Evolutionary conservation across 805 yeast species (phyloP), one percentile per base, ranked within the genome.

Genomic region (Schwanniomyces pseudopolymorphus): DNA sequence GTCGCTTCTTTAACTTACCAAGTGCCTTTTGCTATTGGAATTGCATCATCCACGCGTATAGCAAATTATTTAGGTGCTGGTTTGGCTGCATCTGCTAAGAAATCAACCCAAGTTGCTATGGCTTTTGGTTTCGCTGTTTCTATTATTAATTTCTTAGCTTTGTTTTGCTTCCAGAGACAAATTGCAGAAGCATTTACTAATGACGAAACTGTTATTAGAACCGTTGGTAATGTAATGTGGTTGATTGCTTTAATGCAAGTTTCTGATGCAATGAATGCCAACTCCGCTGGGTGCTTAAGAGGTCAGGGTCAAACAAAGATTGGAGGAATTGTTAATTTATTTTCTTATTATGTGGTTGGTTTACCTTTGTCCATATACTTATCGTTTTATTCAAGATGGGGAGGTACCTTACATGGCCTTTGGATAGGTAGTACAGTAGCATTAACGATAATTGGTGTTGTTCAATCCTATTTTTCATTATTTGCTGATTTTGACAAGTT

Each of bases 291-390:
- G 13, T 76, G 88, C 49, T 69, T 87, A 44, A 75, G 94, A 60
- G 92, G 92, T 5, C 91, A 85, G 66, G 92, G 92, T 13, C 80
- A 80, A 62, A 85, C 84, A 37, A 78, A 75, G 55, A 75, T 83
- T 31, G 85, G 86, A 0, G 85, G 86, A 2, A 73, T 74, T 43
- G 74, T 82, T 27, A 81, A 81, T 48, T 61, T 84, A 51, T 48
- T 80, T 27, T 70, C 84, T 5, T 84, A 83, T 60, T 84, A 84
- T 53, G 66, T 79, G 38, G 61, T 84, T 26, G 89, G 88, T 10
- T 66, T 84, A 14, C 90, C 90, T 3, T 63, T 81, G 56, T 75
- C 87, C 5, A 69, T 80, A 38, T 60, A 73, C 35, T 65, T 83
- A 42, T 73, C 85, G 1, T 84, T 84, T 58, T 66, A 69, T 24